phyloP scores from a whole-genome alignment of 495 filamentous ascomycete species.

The Astrothelium macrocarpum region DNA sequence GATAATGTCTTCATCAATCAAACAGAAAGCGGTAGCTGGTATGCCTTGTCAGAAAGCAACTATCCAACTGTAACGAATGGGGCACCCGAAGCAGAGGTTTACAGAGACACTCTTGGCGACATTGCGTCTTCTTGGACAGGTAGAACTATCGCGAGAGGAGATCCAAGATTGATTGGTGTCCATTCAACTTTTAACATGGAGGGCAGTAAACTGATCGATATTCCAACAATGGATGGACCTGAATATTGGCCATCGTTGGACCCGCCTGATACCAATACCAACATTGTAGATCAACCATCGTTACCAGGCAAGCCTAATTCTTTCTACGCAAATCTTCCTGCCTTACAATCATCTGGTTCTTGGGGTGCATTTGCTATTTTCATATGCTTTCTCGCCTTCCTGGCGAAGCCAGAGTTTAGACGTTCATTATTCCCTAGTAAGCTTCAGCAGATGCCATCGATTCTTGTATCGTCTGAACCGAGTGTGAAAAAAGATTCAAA shows the following conservation, averaged over 20 bases:
- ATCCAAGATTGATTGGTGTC: slow-evolving; percentile 5
- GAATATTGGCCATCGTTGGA: neutral
- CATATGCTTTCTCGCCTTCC: neutral
- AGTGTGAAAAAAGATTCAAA: neutral
- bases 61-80: slow-evolving; percentile 75
- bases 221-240: neutral
- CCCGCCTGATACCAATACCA: neutral
- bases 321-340: neutral
- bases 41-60: slow-evolving; percentile 77
- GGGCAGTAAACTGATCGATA: neutral
- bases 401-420: neutral
- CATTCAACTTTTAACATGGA: slow-evolving; percentile 5
- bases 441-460: neutral
- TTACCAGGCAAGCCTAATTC: slow-evolving; percentile 2
- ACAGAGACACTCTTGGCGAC: slow-evolving; percentile 29
- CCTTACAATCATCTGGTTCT: neutral
- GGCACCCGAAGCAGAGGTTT: slow-evolving; percentile 54
- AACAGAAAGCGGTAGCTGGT: slow-evolving; percentile 80
- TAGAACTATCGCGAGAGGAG: neutral
- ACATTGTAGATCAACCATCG: neutral
- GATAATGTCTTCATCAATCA: slow-evolving; percentile 76
- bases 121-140: neutral
- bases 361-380: neutral
- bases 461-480: neutral
- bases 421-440: neutral